Percentiles rank a stretch among this genome's conserved stretches.
Evolutionary conservation across 2,329 filamentous ascomycete species (phyloP).

Genomic region (Penicillium hesseltinei): DNA sequence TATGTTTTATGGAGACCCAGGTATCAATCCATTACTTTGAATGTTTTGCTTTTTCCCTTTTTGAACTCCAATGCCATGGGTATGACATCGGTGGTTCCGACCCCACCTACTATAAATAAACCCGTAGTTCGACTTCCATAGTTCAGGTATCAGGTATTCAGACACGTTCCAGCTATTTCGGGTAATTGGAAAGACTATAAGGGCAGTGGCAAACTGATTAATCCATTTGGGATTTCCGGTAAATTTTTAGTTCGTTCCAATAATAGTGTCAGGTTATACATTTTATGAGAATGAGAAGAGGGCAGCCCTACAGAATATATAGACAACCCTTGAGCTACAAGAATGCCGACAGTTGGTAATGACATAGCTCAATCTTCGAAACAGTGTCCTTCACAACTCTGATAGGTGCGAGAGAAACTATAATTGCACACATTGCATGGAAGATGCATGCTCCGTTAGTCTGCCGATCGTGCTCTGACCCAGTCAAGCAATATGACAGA

Average conservation of each 20-base stretch:
- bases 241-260: background rate
- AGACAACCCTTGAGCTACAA: background rate
- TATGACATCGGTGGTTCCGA: slow-evolving; percentile 16
- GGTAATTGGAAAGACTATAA: background rate
- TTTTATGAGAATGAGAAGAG: background rate
- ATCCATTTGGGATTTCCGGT: too few species aligned
- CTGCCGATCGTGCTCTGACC: slow-evolving; percentile 13
- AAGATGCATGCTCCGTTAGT: slow-evolving; percentile 6
- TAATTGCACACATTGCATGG: slow-evolving; percentile 13
- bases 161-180: background rate
- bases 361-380: slow-evolving; percentile 1
- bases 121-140: background rate
- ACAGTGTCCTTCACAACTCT: slow-evolving; percentile 1
- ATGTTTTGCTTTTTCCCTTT: background rate
- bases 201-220: background rate
- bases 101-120: slow-evolving; percentile 11
- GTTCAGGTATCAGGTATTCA: too few species aligned
- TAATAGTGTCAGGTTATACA: background rate
- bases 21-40: background rate
- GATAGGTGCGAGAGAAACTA: slow-evolving; percentile 14
- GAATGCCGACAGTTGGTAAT: background rate
- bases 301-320: background rate
- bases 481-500: slow-evolving; percentile 13
- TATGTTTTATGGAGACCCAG: background rate
- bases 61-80: slow-evolving; percentile 4